Evolutionary conservation across 805 yeast genomes (phyloP).

Genomic region (Teunomyces kruisii): DNA sequence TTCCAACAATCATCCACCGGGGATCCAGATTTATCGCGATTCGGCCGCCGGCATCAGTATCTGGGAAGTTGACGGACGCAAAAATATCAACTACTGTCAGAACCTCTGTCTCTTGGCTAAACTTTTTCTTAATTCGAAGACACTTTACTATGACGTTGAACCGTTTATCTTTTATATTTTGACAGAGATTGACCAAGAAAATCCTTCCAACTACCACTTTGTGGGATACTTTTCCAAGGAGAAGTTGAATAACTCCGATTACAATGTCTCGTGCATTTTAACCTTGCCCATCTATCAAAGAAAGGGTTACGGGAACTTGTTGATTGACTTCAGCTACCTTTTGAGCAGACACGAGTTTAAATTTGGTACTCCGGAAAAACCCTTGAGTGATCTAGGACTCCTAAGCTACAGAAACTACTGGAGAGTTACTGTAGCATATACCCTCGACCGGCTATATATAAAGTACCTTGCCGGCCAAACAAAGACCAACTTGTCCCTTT

Average conservation of each 20-base stretch:
- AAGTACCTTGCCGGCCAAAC: background rate
- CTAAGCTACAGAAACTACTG: constrained; percentile 86
- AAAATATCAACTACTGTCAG: constrained; percentile 79
- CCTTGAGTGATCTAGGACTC: constrained; percentile 82
- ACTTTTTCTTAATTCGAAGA: constrained; percentile 84
- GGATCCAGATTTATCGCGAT: constrained; percentile 43
- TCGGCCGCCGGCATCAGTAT: constrained; percentile 25
- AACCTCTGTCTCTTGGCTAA: constrained; percentile 88
- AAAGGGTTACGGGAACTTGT: constrained; percentile 82
- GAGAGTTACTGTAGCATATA: constrained; percentile 63
- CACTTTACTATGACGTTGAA: constrained; percentile 91
- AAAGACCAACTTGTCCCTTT: constrained; percentile 23
- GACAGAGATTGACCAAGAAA: constrained; percentile 58
- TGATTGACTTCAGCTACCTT: constrained; percentile 87
- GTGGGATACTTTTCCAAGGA: constrained; percentile 96
- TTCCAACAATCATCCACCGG: constrained; percentile 63
- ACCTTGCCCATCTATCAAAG: constrained; percentile 87
- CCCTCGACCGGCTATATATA: constrained; percentile 31
- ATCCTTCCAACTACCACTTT: constrained; percentile 58
- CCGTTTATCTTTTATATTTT: constrained; percentile 89
- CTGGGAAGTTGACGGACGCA: constrained; percentile 75
- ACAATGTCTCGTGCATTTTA: constrained; percentile 86
- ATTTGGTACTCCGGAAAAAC: constrained; percentile 94
- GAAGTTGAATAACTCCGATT: constrained; percentile 67
- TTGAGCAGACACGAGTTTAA: constrained; percentile 72